phyloP scores from a whole-genome alignment of 768 basidiomycete genomes.

The Russula sp. region DNA sequence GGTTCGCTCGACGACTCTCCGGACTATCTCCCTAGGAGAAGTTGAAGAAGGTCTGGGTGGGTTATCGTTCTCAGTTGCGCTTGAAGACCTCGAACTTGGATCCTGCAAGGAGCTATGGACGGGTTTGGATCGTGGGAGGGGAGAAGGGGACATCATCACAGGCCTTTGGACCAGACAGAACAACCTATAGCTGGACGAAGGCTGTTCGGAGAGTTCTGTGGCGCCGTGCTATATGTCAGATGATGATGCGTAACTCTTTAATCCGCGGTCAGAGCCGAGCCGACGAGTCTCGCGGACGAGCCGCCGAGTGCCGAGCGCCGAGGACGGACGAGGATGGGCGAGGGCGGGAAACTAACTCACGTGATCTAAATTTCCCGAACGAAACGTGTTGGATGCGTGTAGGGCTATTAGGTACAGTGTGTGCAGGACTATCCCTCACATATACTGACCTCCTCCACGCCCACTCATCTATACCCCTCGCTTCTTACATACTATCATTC shows the following conservation, averaged over 20 bases:
- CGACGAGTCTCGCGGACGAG: neutral
- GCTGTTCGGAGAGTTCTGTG: neutral
- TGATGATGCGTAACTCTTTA: neutral
- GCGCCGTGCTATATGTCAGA: neutral
- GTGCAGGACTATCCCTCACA: neutral
- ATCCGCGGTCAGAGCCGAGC: neutral
- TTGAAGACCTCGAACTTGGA: slow-evolving; percentile 14
- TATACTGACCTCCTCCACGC: slow-evolving; percentile 2
- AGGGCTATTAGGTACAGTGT: neutral
- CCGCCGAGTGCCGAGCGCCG: no score
- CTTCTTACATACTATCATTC: slow-evolving; percentile 5
- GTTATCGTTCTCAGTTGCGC: slow-evolving; percentile 11
- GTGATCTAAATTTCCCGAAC: neutral
- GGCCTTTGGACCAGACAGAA: neutral
- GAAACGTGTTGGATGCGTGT: slow-evolving; percentile 42
- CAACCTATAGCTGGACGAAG: neutral
- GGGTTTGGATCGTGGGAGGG: neutral
- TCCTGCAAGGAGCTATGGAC: neutral
- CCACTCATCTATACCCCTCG: slow-evolving; percentile 15
- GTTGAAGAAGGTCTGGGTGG: slow-evolving; percentile 7
- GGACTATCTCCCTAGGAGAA: slow-evolving; percentile 25
- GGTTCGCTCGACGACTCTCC: slow-evolving; percentile 43
- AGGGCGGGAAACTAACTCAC: neutral
- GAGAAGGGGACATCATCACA: slow-evolving; percentile 12
- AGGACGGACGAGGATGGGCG: no score